Evolutionary conservation across 164 flowering plant genomes (phyloP).

Genomic region (Sedum album): DNA sequence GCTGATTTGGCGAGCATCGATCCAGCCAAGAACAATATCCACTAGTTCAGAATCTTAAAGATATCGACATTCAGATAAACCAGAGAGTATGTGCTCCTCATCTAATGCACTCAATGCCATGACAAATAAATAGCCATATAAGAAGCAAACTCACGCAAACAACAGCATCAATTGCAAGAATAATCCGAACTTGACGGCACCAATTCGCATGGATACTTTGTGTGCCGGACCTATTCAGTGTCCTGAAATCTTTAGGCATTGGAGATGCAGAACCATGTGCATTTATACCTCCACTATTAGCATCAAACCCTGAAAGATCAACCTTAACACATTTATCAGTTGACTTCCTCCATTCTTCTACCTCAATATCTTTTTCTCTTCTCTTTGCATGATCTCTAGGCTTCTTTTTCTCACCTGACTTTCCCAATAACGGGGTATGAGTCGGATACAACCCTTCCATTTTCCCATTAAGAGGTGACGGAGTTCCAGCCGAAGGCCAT

Average conservation of each 20-base stretch:
- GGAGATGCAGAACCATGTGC: constrained; percentile 31
- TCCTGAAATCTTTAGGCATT: constrained; percentile 38
- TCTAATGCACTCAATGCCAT: constrained; percentile 38
- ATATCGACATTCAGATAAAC: background rate
- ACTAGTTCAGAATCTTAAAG: background rate
- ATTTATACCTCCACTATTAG: constrained; percentile 23
- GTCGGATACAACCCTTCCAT: constrained; percentile 33
- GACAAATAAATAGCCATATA: constrained; percentile 63
- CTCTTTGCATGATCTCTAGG: constrained; percentile 34
- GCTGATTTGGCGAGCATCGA: no score
- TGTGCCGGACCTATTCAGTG: constrained; percentile 38
- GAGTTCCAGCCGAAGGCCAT: constrained; percentile 23
- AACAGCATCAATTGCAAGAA: constrained; percentile 62
- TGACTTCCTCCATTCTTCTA: constrained; percentile 24
- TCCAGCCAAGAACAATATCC: no score
- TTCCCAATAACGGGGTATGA: constrained; percentile 63
- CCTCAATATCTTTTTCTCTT: no score
- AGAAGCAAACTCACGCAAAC: constrained; percentile 50
- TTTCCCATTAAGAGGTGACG: constrained; percentile 27
- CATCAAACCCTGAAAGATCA: constrained; percentile 27
- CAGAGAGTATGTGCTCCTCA: constrained; percentile 13
- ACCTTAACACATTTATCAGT: constrained; percentile 40
- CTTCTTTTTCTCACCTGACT: constrained; percentile 39
- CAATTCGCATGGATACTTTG: constrained; percentile 40
- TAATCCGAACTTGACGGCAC: constrained; percentile 63